Conservation (phyloP, 2,329 filamentous ascomycete genomes). For the Bisporella sp. region DNA sequence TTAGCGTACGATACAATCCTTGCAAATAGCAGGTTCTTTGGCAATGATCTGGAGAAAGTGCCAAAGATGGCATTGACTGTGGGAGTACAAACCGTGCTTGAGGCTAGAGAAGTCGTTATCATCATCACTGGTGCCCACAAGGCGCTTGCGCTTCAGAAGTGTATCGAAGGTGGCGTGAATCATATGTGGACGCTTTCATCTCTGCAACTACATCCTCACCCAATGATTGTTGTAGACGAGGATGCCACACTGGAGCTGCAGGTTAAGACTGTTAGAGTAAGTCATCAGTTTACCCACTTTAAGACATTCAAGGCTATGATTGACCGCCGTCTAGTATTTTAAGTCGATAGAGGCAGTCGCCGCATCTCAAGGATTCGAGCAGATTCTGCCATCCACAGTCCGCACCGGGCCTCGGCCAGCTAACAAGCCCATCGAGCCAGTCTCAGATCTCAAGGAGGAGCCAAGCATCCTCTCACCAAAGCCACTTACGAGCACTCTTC, state of each 20-base stretch:
- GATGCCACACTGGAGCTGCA: constrained; percentile 68
- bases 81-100: constrained; percentile 75
- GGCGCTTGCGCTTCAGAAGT: constrained; percentile 69
- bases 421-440: constrained; percentile 15
- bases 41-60: constrained; percentile 64
- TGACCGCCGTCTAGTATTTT: constrained; percentile 47
- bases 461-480: constrained; percentile 46
- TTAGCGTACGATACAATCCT: constrained; percentile 81
- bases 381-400: constrained; percentile 49
- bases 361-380: constrained; percentile 47
- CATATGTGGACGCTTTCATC: constrained; percentile 88
- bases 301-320: constrained; percentile 9
- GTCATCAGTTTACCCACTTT: constrained; percentile 8
- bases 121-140: constrained; percentile 80
- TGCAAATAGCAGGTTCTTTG: constrained; percentile 81
- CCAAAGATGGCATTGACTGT: constrained; percentile 80
- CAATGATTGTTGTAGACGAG: constrained; percentile 78
- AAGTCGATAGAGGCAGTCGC: constrained; percentile 64
- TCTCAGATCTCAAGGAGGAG: constrained; percentile 15
- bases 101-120: constrained; percentile 73
- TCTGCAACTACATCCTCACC: constrained; percentile 72
- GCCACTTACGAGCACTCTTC: constrained; percentile 47
- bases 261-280: constrained; percentile 63
- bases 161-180: constrained; percentile 75
- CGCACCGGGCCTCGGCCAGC: constrained; percentile 39